Evolutionary conservation across 2,329 filamentous ascomycete species (phyloP).

Genomic region (Teratosphaeria pseudoeucalypti): DNA sequence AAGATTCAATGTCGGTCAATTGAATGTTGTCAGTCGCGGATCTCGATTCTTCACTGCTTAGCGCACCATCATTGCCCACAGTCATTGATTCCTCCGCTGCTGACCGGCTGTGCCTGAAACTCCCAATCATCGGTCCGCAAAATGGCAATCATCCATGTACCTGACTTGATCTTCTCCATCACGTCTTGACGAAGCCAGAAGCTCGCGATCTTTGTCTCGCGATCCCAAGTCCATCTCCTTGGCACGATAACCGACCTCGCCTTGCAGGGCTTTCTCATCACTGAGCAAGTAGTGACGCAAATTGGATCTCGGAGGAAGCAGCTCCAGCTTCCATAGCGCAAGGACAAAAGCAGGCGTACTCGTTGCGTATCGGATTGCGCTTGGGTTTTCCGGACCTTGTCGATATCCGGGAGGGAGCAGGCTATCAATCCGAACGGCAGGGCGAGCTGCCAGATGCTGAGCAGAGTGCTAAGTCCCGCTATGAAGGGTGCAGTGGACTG

Average conservation of each 20-base stretch:
- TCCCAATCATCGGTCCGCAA: neutral
- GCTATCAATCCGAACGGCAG: constrained; percentile 4
- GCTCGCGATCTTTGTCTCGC: constrained; percentile 1
- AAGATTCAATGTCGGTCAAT: too few species aligned
- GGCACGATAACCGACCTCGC: neutral
- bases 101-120: neutral
- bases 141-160: neutral
- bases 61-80: neutral
- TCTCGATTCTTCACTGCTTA: neutral
- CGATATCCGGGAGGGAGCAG: neutral
- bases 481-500: constrained; percentile 3
- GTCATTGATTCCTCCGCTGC: neutral
- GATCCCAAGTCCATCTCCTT: constrained; percentile 4
- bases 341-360: neutral
- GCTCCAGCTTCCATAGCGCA: neutral
- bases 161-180: neutral
- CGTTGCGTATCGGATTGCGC: neutral
- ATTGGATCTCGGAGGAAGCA: neutral
- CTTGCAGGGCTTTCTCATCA: constrained; percentile 4
- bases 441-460: constrained; percentile 4
- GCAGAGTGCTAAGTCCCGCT: constrained; percentile 1
- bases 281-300: constrained; percentile 4
- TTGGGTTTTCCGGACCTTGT: constrained; percentile 6
- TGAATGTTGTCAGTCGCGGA: too few species aligned
- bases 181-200: constrained; percentile 10